phyloP scores from a whole-genome alignment of 768 basidiomycete species.

The Russula sp. region DNA sequence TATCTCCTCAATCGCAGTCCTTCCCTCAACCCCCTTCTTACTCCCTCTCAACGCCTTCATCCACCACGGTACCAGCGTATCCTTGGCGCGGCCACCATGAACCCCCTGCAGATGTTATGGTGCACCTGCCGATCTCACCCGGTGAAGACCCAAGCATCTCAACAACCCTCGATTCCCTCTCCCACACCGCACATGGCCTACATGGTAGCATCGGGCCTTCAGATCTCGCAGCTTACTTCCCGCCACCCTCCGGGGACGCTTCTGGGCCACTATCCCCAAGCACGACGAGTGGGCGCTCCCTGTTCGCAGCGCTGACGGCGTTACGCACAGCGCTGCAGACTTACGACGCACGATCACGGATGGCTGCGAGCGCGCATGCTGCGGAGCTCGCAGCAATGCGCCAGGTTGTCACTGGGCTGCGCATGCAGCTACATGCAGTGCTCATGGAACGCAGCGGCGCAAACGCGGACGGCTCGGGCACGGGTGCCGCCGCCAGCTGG shows the following conservation, averaged over 20 bases:
- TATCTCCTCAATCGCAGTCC: background rate
- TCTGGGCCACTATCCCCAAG: background rate
- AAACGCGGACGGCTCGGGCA: background rate
- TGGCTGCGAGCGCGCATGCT: slow-evolving; percentile 14
- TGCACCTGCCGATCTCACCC: background rate
- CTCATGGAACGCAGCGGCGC: slow-evolving; percentile 20
- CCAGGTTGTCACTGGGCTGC: slow-evolving; percentile 18
- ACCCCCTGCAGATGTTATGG: slow-evolving; percentile 2
- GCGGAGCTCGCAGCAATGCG: slow-evolving; percentile 21
- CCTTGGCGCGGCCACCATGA: slow-evolving; percentile 8
- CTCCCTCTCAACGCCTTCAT: slow-evolving; percentile 3
- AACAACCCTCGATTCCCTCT: background rate
- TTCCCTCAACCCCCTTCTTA: background rate
- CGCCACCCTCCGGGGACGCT: slow-evolving; percentile 4
- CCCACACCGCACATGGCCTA: background rate
- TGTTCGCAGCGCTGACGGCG: slow-evolving; percentile 5
- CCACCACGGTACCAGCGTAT: background rate
- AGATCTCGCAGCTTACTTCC: slow-evolving; percentile 21
- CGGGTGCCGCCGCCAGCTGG: background rate
- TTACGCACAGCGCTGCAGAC: slow-evolving; percentile 17
- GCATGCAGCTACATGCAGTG: slow-evolving; percentile 21
- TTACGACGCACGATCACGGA: slow-evolving; percentile 20
- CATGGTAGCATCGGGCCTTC: background rate
- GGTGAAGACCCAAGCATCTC: slow-evolving; percentile 2
- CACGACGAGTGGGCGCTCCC: background rate